phyloP scores from a whole-genome alignment of 176 grass and related monocot species.

The Lolium perenne region DNA sequence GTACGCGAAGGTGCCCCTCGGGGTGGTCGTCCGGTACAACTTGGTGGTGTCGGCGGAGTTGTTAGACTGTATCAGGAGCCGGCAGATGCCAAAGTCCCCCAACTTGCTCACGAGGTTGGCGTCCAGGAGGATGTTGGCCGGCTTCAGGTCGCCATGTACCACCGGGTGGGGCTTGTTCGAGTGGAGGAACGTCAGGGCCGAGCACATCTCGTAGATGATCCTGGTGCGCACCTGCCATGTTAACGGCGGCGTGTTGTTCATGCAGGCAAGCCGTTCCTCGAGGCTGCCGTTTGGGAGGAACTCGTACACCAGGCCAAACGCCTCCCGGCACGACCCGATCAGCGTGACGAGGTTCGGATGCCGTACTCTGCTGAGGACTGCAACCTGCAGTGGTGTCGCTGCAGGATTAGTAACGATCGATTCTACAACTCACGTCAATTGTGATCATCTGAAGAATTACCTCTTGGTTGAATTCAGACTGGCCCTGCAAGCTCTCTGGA shows the following conservation, averaged over 20 bases:
- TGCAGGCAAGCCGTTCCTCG: constrained; percentile 53
- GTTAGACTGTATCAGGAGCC: constrained; percentile 43
- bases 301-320: constrained; percentile 64
- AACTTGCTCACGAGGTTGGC: constrained; percentile 75
- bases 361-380: constrained; percentile 60
- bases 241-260: constrained; percentile 51
- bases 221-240: constrained; percentile 67
- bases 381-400: constrained; percentile 56
- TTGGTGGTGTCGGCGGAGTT: constrained; percentile 38
- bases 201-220: constrained; percentile 79
- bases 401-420: not conserved
- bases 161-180: constrained; percentile 61
- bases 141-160: constrained; percentile 75
- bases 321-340: constrained; percentile 68
- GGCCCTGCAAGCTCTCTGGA: not conserved
- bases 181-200: constrained; percentile 78
- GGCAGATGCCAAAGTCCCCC: constrained; percentile 61
- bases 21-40: constrained; percentile 43
- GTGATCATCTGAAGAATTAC: not conserved
- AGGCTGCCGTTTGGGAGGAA: constrained; percentile 85
- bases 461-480: too few relatives aligned
- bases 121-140: constrained; percentile 75
- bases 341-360: constrained; percentile 84
- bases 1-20: constrained; percentile 51
- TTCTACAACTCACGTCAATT: not conserved